Percentiles rank a stretch among this genome's conserved stretches.
Conservation (phyloP, 768 basidiomycete species). For the Agrocybe praecox region DNA sequence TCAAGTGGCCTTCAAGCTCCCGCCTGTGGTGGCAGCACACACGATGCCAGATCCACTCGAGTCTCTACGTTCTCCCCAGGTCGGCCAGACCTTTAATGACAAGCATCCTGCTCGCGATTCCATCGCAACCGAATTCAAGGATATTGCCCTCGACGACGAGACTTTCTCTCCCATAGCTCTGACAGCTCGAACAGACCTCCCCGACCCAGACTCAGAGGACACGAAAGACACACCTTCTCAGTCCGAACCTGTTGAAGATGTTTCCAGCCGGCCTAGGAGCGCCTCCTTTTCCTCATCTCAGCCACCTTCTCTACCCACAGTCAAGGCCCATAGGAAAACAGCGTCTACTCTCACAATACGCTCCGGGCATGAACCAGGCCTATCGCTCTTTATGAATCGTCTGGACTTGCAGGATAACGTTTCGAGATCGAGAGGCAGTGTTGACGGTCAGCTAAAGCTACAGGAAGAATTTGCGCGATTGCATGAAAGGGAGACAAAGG, state of each 20-base stretch:
- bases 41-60: conserved; percentile 36
- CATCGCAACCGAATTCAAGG: conserved; percentile 63
- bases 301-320: conserved; percentile 11
- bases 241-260: conserved; percentile 2
- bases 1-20: conserved; percentile 22
- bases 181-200: conserved; percentile 22
- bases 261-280: conserved; percentile 11
- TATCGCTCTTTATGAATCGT: conserved; percentile 57
- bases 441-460: conserved; percentile 69
- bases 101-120: conserved; percentile 39
- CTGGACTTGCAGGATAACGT: conserved; percentile 52
- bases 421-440: conserved; percentile 44
- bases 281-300: conserved; percentile 8
- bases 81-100: conserved; percentile 26
- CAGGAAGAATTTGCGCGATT: conserved; percentile 77
- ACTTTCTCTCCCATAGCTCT: conserved; percentile 39
- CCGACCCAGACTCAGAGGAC: conserved; percentile 1
- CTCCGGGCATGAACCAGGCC: conserved; percentile 41
- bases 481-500: conserved; percentile 53
- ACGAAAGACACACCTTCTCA: conserved; percentile 1
- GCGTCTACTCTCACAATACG: conserved; percentile 61
- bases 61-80: conserved; percentile 53
- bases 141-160: conserved; percentile 59
- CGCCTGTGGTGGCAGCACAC: conserved; percentile 19
- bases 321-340: conserved; percentile 60